Conservation (phyloP, 1,284 basidiomycete species). For the Cutaneotrichosporon cavernicola region DNA sequence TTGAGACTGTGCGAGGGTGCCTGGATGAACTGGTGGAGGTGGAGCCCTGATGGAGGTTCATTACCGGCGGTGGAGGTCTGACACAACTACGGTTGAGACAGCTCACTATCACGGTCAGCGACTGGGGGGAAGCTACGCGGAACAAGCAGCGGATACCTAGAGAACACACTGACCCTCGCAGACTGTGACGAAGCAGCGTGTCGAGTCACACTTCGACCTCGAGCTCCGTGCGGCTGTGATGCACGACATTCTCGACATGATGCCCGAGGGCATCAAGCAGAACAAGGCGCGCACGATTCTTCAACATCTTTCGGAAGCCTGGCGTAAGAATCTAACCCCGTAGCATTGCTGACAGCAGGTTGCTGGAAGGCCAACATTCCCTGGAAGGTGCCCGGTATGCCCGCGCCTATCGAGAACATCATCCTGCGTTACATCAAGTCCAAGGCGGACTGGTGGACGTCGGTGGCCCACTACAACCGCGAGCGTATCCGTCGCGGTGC, state of each 20-base stretch:
- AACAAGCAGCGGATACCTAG: constrained; percentile 19
- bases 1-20: too few species aligned
- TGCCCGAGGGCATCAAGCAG: constrained; percentile 98
- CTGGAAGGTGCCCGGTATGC: constrained; percentile 54
- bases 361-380: constrained; percentile 98
- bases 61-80: too few species aligned
- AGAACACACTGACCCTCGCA: not conserved
- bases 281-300: constrained; percentile 85
- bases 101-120: too few species aligned
- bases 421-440: constrained; percentile 99
- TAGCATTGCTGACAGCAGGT: not conserved
- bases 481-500: constrained; percentile 71
- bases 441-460: constrained; percentile 99
- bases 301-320: constrained; percentile 83
- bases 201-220: constrained; percentile 97
- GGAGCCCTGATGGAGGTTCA: too few species aligned
- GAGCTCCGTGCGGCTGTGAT: constrained; percentile 97
- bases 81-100: too few species aligned
- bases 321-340: constrained; percentile 5
- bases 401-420: constrained; percentile 98
- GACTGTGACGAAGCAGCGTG: constrained; percentile 98
- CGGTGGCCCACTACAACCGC: constrained; percentile 65
- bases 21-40: too few species aligned
- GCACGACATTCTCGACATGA: constrained; percentile 95
- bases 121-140: too few species aligned